These are phyloP conservation scores for Claviceps sorghi DNA, from an alignment of 2,329 filamentous ascomycete species.

Conservation along the genomic window DNA sequence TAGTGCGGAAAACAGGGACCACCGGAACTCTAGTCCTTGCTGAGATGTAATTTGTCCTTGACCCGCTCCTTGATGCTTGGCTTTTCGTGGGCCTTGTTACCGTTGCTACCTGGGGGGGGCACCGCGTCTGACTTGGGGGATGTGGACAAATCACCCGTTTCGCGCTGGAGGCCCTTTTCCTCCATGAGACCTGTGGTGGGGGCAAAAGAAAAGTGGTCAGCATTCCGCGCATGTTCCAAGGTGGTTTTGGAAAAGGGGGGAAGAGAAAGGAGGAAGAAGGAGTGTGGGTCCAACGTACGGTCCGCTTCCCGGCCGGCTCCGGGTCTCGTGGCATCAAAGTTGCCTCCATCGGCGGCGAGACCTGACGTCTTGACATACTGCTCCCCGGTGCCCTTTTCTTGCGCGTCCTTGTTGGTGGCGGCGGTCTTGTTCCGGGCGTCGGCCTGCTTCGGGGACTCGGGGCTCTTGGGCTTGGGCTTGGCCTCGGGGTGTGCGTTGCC, in stretches of 20 bases:
- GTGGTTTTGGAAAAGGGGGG: neutral
- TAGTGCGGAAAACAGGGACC: too few species aligned
- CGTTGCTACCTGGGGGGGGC: neutral
- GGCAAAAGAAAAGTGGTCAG: neutral
- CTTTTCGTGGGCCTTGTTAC: slow-evolving; percentile 25
- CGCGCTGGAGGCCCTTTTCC: slow-evolving; percentile 16
- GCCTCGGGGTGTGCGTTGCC: slow-evolving; percentile 6
- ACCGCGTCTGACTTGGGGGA: slow-evolving; percentile 6
- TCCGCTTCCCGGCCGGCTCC: slow-evolving; percentile 54
- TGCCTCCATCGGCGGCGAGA: slow-evolving; percentile 47
- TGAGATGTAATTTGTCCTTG: slow-evolving; percentile 51
- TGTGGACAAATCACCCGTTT: slow-evolving; percentile 4
- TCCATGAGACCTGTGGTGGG: slow-evolving; percentile 17
- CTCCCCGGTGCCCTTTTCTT: slow-evolving; percentile 35
- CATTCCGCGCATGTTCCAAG: too few species aligned
- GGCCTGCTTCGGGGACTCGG: neutral
- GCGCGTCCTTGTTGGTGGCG: slow-evolving; percentile 9
- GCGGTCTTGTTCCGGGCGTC: too few species aligned
- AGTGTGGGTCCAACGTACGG: slow-evolving; percentile 31
- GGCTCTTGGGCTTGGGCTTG: neutral
- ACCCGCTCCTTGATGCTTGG: slow-evolving; percentile 46
- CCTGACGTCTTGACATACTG: slow-evolving; percentile 43
- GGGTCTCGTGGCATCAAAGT: slow-evolving; percentile 49
- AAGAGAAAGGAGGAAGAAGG: neutral
- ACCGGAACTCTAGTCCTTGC: slow-evolving; percentile 11